phyloP scores from a whole-genome alignment of 805 yeast species.

The Saccharomycopsis vini region DNA sequence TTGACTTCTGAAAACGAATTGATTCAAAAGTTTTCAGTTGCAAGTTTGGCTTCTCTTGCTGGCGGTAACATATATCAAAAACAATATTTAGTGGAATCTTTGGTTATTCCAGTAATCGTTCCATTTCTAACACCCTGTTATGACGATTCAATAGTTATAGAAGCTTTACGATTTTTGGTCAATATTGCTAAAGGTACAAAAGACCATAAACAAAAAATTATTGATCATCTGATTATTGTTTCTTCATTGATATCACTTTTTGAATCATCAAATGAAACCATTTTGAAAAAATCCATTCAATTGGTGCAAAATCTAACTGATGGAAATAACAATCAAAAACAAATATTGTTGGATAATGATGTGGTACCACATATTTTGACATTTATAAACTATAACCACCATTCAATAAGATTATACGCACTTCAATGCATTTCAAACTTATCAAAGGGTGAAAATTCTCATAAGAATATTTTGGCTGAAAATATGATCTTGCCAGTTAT shows the following conservation, averaged over 20 bases:
- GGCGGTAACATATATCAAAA: slow-evolving; percentile 18
- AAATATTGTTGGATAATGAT: slow-evolving; percentile 17
- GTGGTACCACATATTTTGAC: slow-evolving; percentile 19
- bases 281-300: slow-evolving; percentile 16
- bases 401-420: slow-evolving; percentile 16
- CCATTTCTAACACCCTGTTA: slow-evolving; percentile 11
- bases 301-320: slow-evolving; percentile 17
- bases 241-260: slow-evolving; percentile 12
- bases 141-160: slow-evolving; percentile 17
- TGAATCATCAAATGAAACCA: slow-evolving; percentile 16
- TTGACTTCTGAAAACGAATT: slow-evolving; percentile 16
- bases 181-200: slow-evolving; percentile 19
- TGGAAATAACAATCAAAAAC: slow-evolving; percentile 15
- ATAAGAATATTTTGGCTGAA: slow-evolving; percentile 17
- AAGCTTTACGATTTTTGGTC: slow-evolving; percentile 15
- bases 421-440: slow-evolving; percentile 17
- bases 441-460: slow-evolving; percentile 18
- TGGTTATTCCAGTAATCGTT: slow-evolving; percentile 4
- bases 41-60: slow-evolving; percentile 16
- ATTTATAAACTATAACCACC: slow-evolving; percentile 16
- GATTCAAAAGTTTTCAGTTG: slow-evolving; percentile 17
- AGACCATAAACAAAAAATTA: slow-evolving; percentile 18
- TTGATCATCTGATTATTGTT: slow-evolving; percentile 13
- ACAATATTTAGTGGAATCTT: slow-evolving; percentile 15
- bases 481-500: slow-evolving; percentile 17